Percentiles rank a stretch among this genome's conserved stretches.
phyloP scores from a whole-genome alignment of 139 green algal species.

The Micractinium sp. region DNA sequence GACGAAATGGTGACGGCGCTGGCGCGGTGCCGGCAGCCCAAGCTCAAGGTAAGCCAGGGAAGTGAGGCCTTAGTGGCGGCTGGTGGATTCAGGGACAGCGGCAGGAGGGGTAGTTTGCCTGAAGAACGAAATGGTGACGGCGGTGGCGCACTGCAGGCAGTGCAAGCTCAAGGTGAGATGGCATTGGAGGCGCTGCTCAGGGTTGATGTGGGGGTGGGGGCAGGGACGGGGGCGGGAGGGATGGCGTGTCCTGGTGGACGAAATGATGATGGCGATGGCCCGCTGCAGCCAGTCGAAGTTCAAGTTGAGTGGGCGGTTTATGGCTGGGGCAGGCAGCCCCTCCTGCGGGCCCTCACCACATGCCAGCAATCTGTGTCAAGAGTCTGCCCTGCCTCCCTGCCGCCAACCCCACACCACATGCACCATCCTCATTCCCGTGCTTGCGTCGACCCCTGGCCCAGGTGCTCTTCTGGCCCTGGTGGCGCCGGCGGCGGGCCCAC shows the following conservation, averaged over 20 bases:
- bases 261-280: no score
- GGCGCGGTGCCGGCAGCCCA: conserved; percentile 51
- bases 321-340: no score
- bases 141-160: background rate
- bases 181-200: no score
- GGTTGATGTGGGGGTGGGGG: no score
- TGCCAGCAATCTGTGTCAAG: no score
- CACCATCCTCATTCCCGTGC: background rate
- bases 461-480: conserved; percentile 55
- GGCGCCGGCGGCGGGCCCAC: conserved; percentile 31
- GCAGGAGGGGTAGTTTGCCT: background rate
- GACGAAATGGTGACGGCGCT: conserved; percentile 63
- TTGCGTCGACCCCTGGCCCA: background rate
- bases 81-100: no score
- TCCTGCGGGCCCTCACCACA: no score
- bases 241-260: no score
- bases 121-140: background rate
- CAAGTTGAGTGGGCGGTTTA: no score
- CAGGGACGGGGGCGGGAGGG: background rate
- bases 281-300: no score
- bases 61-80: background rate
- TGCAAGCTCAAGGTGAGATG: background rate
- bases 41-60: conserved; percentile 20
- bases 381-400: no score
- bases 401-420: no score